Percentiles rank a stretch among this genome's conserved stretches.
phyloP scores from a whole-genome alignment of 2,329 filamentous ascomycete genomes.

The Arthrobotrys megalospora region DNA sequence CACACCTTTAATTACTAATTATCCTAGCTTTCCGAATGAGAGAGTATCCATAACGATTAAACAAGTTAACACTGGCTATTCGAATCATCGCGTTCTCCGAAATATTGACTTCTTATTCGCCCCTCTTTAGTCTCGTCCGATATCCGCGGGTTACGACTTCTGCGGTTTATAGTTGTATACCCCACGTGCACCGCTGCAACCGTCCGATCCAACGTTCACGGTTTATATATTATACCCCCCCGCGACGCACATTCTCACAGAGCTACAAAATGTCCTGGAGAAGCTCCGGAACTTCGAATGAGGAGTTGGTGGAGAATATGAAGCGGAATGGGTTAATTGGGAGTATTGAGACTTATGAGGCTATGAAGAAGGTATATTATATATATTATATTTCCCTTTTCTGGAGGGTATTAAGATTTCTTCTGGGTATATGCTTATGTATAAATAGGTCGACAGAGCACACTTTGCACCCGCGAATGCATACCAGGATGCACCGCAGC shows the following conservation, averaged over 20 bases:
- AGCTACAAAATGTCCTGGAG: constrained; percentile 86
- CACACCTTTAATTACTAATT: too few relatives aligned
- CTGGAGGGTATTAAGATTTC: constrained; percentile 1
- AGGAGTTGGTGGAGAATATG: constrained; percentile 83
- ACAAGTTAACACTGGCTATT: too few relatives aligned
- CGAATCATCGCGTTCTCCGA: neutral
- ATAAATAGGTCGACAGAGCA: constrained; percentile 82
- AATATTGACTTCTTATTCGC: neutral
- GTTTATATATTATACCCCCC: neutral
- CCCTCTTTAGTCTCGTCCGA: neutral
- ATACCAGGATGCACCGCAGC: constrained; percentile 81
- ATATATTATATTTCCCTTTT: neutral
- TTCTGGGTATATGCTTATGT: neutral
- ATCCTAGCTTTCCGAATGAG: too few relatives aligned
- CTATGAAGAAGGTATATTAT: constrained; percentile 78
- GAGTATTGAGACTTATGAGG: constrained; percentile 79
- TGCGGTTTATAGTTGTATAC: too few relatives aligned
- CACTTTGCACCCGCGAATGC: constrained; percentile 81
- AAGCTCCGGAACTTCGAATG: constrained; percentile 82
- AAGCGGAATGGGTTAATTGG: constrained; percentile 80
- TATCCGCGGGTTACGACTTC: too few relatives aligned
- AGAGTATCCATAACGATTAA: too few relatives aligned
- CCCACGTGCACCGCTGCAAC: neutral
- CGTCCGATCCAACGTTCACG: neutral
- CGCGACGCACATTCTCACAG: constrained; percentile 3